Evolutionary conservation across 345 rosid genomes (phyloP).

Genomic region (Eucalyptus pauciflora): DNA sequence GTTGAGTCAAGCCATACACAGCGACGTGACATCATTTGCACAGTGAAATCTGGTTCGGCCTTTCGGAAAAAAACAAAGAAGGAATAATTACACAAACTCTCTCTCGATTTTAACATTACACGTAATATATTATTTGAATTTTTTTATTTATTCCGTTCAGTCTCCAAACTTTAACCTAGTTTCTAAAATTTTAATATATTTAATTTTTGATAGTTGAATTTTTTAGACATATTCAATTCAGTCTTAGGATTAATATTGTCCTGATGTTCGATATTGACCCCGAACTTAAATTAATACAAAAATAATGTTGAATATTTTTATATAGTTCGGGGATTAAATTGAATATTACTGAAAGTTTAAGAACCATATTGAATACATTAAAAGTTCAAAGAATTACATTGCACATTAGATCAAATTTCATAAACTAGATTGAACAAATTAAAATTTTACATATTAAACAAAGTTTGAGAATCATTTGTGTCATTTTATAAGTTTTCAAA

Average conservation of each 20-base stretch:
- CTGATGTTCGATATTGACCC: no score
- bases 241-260: no score
- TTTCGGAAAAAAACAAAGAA: no score
- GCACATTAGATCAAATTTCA: rapidly evolving
- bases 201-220: rapidly evolving
- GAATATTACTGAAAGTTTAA: rapidly evolving
- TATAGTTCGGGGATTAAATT: rapidly evolving
- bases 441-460: no score
- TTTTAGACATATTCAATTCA: background rate
- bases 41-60: background rate
- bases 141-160: background rate
- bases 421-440: rapidly evolving
- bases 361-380: rapidly evolving
- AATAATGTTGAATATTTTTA: rapidly evolving
- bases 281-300: rapidly evolving
- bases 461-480: background rate
- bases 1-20: background rate
- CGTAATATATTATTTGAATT: rapidly evolving
- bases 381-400: no score
- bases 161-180: no score
- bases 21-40: background rate
- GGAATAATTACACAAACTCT: background rate
- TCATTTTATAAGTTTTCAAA: rapidly evolving
- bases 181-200: no score
- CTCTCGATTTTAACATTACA: background rate